Conservation (phyloP, 805 yeast species). For the Pichia pseudocactophila region DNA sequence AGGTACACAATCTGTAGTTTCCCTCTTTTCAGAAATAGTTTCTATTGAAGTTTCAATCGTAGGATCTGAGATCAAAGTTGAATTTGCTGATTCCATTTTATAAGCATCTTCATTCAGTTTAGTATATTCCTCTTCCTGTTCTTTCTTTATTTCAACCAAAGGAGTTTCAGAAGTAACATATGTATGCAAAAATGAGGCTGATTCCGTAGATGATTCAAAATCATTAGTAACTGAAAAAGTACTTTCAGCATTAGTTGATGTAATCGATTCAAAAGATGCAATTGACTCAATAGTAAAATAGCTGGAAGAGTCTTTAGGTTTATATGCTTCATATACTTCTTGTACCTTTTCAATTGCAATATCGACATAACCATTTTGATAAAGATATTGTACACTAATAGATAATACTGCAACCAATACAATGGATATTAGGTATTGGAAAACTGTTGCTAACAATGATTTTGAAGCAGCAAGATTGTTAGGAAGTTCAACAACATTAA, state of each 20-base stretch:
- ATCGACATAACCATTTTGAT: conserved; percentile 23
- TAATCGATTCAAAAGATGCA: conserved; percentile 6
- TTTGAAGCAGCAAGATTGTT: conserved; percentile 34
- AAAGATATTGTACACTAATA: conserved; percentile 21
- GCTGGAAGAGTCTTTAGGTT: conserved; percentile 25
- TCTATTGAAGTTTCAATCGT: too few species aligned
- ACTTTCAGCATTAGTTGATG: conserved; percentile 6
- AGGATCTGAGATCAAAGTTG: too few species aligned
- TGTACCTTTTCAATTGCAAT: conserved; percentile 15
- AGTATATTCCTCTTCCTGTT: too few species aligned
- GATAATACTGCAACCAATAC: conserved; percentile 20
- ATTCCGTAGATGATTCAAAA: background rate
- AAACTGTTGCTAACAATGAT: conserved; percentile 24
- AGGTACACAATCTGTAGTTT: too few species aligned
- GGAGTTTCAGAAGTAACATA: too few species aligned
- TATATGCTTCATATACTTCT: conserved; percentile 18
- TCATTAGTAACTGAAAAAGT: conserved; percentile 1
- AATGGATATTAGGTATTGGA: conserved; percentile 21
- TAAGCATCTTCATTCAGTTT: too few species aligned
- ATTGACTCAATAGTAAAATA: conserved; percentile 29
- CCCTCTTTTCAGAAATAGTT: too few species aligned
- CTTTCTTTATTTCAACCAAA: background rate
- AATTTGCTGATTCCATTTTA: too few species aligned
- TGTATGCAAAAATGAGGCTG: background rate
- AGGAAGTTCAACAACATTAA: conserved; percentile 57